A percentile compares a stretch with the other conserved stretches of the same genome.
These are phyloP conservation scores for Auriculariales sp. DNA, from an alignment of 768 basidiomycete genomes.

Conservation along the genomic window DNA sequence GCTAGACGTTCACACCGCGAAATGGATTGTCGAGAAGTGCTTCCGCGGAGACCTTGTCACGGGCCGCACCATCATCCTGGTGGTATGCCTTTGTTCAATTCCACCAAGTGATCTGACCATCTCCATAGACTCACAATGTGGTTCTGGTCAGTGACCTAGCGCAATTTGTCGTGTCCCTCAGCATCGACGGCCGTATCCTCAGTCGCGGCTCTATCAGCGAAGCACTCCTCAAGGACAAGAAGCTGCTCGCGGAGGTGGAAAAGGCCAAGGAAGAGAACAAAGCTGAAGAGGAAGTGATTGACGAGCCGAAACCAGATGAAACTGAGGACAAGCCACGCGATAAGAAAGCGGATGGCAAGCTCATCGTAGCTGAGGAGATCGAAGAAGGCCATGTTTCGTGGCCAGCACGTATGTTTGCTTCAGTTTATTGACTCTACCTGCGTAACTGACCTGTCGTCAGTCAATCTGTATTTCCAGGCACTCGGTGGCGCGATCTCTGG, in stretches of 20 bases:
- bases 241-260: constrained; percentile 12
- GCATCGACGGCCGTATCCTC: constrained; percentile 34
- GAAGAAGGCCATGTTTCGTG: constrained; percentile 44
- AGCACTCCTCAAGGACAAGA: constrained; percentile 26
- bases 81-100: constrained; percentile 12
- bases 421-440: not conserved
- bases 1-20: constrained; percentile 39
- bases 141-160: constrained; percentile 39
- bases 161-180: constrained; percentile 40
- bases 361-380: constrained; percentile 54
- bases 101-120: not conserved
- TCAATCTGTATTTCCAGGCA: constrained; percentile 20
- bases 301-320: constrained; percentile 12
- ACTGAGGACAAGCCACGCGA: too few species aligned
- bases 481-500: constrained; percentile 14
- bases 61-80: constrained; percentile 28
- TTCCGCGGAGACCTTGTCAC: constrained; percentile 25
- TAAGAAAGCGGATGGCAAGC: constrained; percentile 29
- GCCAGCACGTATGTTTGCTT: constrained; percentile 19
- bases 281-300: constrained; percentile 4
- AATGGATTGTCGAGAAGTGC: constrained; percentile 35
- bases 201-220: constrained; percentile 36
- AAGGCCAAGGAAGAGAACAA: constrained; percentile 16
- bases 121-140: constrained; percentile 33
- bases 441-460: constrained; percentile 6